Conservation (phyloP, 192 early-diverging fungal species). For the Coemansia sp. region DNA sequence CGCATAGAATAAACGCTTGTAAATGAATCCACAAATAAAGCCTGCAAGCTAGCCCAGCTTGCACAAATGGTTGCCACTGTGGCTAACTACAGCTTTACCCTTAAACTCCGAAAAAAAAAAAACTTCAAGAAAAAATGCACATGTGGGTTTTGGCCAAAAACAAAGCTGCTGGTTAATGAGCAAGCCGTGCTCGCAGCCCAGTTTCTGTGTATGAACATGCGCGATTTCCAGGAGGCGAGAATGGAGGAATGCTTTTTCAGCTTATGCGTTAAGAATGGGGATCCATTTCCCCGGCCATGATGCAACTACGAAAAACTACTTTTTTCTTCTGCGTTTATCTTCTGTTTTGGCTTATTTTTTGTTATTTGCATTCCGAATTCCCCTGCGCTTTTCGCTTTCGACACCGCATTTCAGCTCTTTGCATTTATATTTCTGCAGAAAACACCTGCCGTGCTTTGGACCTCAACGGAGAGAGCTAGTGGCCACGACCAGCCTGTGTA, state of each 20-base stretch:
- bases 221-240: no score
- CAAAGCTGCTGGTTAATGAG: slow-evolving; percentile 2
- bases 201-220: neutral
- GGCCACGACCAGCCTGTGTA: no score
- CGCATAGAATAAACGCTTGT: slow-evolving; percentile 10
- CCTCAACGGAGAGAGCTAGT: no score
- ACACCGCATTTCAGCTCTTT: neutral
- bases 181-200: neutral
- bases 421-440: neutral
- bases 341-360: slow-evolving; percentile 7
- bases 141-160: neutral
- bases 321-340: slow-evolving; percentile 8
- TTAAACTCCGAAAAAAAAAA: no score
- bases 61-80: no score
- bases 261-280: neutral
- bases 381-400: neutral
- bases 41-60: no score
- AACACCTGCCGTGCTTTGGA: no score
- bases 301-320: neutral
- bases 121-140: no score
- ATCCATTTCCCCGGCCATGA: slow-evolving; percentile 7
- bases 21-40: no score
- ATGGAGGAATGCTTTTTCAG: neutral
- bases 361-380: slow-evolving; percentile 8
- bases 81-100: no score